Evolutionary conservation across 441 rosid species (phyloP), one percentile per base, ranked within the genome.

Genomic region (Macaranga tanarius): DNA sequence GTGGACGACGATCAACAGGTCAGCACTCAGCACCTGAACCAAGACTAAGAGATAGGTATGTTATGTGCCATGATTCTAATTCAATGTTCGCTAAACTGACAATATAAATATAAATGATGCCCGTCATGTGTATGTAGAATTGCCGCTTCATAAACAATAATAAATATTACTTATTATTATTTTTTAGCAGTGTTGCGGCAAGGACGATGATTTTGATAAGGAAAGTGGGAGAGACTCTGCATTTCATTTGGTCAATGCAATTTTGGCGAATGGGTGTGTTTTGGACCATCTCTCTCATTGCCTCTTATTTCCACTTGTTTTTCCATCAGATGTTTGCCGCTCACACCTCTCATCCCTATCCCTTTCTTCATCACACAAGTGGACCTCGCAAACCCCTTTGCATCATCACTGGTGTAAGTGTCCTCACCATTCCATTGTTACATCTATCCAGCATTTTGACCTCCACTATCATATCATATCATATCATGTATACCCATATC

Each of bases 221-320:
- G 65, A 58, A 47, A 51, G 48, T 84, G 54, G 73, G 76, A 57
- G 77, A 80, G 70, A 78, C 81, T 72, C 40, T 92, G 38, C 47
- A 10, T 68, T 92, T 93, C 66, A 76, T 80, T 48, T 82, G 75
- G 52, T 83, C 89, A 0, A 60, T 60, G n/a, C 76, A 87, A 74
- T 87, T 90, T 80, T 87, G 90, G 97, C 87, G 90, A 65, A 93
- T 91, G 96, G 88, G 84, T 0, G 61, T 93, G 72, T 69, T 84
- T 20, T 93, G 96, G 97, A 81, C 82, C 47, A 19, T 82, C 51
- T 73, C 89, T 3, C 81, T 94, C 40, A 4, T 88, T 48, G 58
- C 56, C 45, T 94, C 97, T 7, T 84, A 92, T 84, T 71, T 80
- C 28, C 86, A 84, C 50, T 75, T 92, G 82, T 81, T 82, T 78